Base-by-base conservation (phyloP, 805 yeast species). In the Lachancea thermotolerans region DNA sequence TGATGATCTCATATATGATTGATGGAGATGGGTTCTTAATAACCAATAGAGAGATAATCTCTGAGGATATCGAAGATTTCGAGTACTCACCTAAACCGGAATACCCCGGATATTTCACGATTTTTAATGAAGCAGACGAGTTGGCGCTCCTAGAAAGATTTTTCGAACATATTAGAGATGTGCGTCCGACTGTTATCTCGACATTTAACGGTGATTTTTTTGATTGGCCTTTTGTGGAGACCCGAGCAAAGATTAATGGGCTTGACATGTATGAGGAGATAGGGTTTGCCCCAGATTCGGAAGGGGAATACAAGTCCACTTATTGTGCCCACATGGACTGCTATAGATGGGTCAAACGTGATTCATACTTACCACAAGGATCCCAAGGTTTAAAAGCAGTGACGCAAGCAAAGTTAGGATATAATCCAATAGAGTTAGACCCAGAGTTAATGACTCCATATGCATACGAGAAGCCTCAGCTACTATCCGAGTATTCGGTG, bases 1-100 rank as follows among this genome's bases (percentile, higher is more conserved):
- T 93, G 97, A 95, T 95, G 99, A 93, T 93, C 41, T 95, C 99
- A 2, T 93, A 93, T 62, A 95, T 95, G 99, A 90, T 93, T 49
- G 99, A 93, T 61, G 99, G 98, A 10, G 95, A 87, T 55, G 99
- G 99, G 33, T 93, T 70, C 60, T 69, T 93, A 34, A 95, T 93
- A 49, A 93, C 98, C 9, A 93, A 93, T 61, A 71, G 99, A 56
- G 96, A 90, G 54, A 88, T 93, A 55, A 90, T 93, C 33, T 81
- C 95, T 6, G 86, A 88, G 61, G 98, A 95, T 64, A 93, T 93
- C 46, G 95, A 85, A 41, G 98, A 93, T 66, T 93, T 93, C 56
- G 99, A 93, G 64, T 93, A 93, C 60, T 90, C 99, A 0, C 99
- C 99, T 1, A 88, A 82, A 59, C 95, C 96, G 2, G 99, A 95